Evolutionary conservation across 78 protist species (phyloP).

Genomic region (Cyanophora paradoxa): DNA sequence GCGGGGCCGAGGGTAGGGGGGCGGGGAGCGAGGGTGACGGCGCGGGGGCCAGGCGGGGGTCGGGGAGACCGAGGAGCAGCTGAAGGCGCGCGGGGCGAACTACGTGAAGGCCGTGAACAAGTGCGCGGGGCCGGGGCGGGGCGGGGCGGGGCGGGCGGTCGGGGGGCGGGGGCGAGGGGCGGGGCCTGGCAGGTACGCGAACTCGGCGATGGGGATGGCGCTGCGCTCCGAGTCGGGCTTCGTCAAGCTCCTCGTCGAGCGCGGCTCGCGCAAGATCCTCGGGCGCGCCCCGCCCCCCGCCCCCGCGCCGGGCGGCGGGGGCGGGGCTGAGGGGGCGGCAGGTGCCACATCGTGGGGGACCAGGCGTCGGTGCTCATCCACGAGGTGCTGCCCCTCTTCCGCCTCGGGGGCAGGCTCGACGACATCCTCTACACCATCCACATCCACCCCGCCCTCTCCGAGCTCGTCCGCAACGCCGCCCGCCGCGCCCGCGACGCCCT

Average conservation of each 20-base stretch:
- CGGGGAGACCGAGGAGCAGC: slow-evolving; percentile 6
- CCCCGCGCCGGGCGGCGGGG: too few relatives aligned
- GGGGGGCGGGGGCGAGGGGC: too few relatives aligned
- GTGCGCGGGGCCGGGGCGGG: too few relatives aligned
- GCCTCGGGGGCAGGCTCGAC: not conserved
- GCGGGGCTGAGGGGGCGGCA: too few relatives aligned
- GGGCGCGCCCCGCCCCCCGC: too few relatives aligned
- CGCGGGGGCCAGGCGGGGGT: too few relatives aligned
- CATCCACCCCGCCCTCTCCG: slow-evolving; percentile 17
- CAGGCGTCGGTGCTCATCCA: not conserved
- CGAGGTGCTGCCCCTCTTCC: not conserved
- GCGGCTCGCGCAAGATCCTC: not conserved
- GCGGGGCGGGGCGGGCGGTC: too few relatives aligned
- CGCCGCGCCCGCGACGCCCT: slow-evolving; percentile 3
- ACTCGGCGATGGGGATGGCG: slow-evolving; percentile 1
- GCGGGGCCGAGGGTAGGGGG: too few relatives aligned
- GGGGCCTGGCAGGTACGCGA: too few relatives aligned
- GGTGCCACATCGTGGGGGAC: not conserved
- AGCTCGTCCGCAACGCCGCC: slow-evolving; percentile 9
- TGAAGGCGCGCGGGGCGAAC: not conserved
- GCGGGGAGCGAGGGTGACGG: too few relatives aligned
- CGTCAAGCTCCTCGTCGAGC: not conserved
- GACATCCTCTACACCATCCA: slow-evolving; percentile 1
- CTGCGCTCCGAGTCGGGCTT: not conserved
- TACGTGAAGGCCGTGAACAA: not conserved